Base-by-base conservation (phyloP, 257 asterid genomes). In the Gentiana macrophylla region DNA sequence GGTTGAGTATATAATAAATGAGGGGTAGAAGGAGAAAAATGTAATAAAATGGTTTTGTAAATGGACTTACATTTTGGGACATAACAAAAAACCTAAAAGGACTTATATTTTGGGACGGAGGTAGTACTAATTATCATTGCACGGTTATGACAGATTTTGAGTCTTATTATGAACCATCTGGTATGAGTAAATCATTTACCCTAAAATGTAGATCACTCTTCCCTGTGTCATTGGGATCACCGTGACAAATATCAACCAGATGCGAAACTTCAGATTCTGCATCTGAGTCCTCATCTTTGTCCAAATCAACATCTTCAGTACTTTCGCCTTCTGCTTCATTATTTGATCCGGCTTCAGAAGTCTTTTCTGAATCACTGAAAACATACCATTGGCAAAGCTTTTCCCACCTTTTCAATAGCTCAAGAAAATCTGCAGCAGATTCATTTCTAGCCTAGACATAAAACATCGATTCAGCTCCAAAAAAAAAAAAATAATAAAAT, bases 351-450 rank as follows among this genome's bases (percentile, higher is more conserved):
- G 47, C 64, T 53, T 60, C 68, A 32, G 54, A 57, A 12, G 72
- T 53, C 37, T 62, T 70, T 55, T 73, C 82, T 55, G 74, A 37
- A 67, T 78, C 83, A 67, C 53, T 46, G 55, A 61, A 69, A 15
- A 66, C 68, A 9, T 86, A 80, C 9, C 11, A 50, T 55, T 82
- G 60, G 65, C 95, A 82, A 60, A 86, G 71, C 49, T 74, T 38
- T 66, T 86, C 78, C 98, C 96, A 90, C 55, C 71, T 70, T 79
- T 67, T 86, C 66, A 90, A 62, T 36, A 90, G 84, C 70, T 74
- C 85, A 3, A 90, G 81, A 60, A 84, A 90, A 70, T 84, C 77
- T n/a, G 84, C 86, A 35, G 89, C 89, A 56, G 84, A 53, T 76
- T 72, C 95, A 68, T 84, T 84, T 70, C 95, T 79, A 63, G 82